These are phyloP conservation scores for Aaosphaeria pasadenensis DNA, from an alignment of 2,329 filamentous ascomycete species.

Conservation along the genomic window DNA sequence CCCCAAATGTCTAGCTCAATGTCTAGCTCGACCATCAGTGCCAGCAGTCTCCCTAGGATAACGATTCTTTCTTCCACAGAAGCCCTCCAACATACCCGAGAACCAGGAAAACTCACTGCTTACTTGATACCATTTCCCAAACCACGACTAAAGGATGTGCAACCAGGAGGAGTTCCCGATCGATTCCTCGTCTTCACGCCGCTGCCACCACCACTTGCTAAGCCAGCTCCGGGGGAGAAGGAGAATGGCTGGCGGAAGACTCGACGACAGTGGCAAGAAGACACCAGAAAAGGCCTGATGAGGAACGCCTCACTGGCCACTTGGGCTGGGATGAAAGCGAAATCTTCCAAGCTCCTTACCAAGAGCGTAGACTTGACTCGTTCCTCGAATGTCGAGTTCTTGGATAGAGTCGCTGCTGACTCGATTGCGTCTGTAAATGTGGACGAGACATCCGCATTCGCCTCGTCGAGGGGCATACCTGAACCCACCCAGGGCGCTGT, in stretches of 20 bases:
- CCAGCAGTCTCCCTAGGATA: slow-evolving; percentile 9
- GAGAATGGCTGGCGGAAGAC: slow-evolving; percentile 43
- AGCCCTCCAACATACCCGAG: slow-evolving; percentile 40
- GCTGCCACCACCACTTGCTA: slow-evolving; percentile 40
- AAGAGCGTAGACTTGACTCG: slow-evolving; percentile 43
- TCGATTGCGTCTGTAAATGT: slow-evolving; percentile 4
- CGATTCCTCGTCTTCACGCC: slow-evolving; percentile 47
- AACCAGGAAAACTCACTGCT: slow-evolving; percentile 42
- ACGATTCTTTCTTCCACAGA: slow-evolving; percentile 19
- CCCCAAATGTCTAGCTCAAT: not conserved
- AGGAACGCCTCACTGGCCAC: slow-evolving; percentile 38
- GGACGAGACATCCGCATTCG: slow-evolving; percentile 1
- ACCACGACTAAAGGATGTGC: slow-evolving; percentile 33
- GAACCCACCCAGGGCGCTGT: not conserved
- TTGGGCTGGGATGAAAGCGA: slow-evolving; percentile 44
- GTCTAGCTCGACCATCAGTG: not conserved
- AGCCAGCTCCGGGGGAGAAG: slow-evolving; percentile 41
- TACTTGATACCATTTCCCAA: slow-evolving; percentile 47
- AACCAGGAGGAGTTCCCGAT: slow-evolving; percentile 32
- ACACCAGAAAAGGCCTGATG: slow-evolving; percentile 43
- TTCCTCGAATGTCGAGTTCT: slow-evolving; percentile 42
- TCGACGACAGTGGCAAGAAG: slow-evolving; percentile 46
- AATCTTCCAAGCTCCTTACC: slow-evolving; percentile 39
- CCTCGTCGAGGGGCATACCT: not conserved
- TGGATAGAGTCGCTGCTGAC: slow-evolving; percentile 37